Percentiles rank a stretch among this genome's conserved stretches.
Evolutionary conservation across 2,329 filamentous ascomycete genomes (phyloP).

Genomic region (Colletotrichum sp.): DNA sequence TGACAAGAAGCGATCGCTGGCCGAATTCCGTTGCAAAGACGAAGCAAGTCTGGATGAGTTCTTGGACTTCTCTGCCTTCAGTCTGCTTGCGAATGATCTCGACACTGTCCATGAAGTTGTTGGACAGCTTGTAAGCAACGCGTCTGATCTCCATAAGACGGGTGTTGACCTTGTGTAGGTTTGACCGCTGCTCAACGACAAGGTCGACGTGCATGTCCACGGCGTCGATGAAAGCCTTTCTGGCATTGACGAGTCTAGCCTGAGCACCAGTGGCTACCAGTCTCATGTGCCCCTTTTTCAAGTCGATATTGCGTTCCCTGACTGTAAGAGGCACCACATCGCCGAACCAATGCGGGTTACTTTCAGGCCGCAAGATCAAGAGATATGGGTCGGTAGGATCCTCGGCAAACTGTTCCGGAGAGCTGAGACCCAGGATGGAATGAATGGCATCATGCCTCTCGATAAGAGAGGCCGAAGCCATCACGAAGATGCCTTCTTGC

Average conservation of each 20-base stretch:
- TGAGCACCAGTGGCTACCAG: constrained; percentile 89
- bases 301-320: constrained; percentile 79
- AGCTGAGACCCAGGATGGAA: constrained; percentile 77
- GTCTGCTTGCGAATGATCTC: constrained; percentile 90
- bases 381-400: constrained; percentile 84
- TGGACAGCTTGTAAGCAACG: constrained; percentile 94
- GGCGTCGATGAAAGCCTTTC: constrained; percentile 76
- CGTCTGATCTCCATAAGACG: constrained; percentile 94
- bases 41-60: constrained; percentile 97
- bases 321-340: constrained; percentile 74
- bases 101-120: constrained; percentile 98
- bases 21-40: constrained; percentile 99
- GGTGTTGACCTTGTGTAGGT: constrained; percentile 88
- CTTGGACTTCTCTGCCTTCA: constrained; percentile 83
- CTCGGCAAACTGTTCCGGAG: constrained; percentile 63
- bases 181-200: constrained; percentile 89
- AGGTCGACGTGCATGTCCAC: constrained; percentile 87
- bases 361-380: constrained; percentile 83
- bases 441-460: constrained; percentile 82
- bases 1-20: constrained; percentile 90
- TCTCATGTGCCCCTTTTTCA: constrained; percentile 85
- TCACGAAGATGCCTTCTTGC: constrained; percentile 78
- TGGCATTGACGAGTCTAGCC: constrained; percentile 77
- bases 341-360: constrained; percentile 81
- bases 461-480: constrained; percentile 82